phyloP scores from a whole-genome alignment of 2,329 filamentous ascomycete species.

The Cercospora beticola region DNA sequence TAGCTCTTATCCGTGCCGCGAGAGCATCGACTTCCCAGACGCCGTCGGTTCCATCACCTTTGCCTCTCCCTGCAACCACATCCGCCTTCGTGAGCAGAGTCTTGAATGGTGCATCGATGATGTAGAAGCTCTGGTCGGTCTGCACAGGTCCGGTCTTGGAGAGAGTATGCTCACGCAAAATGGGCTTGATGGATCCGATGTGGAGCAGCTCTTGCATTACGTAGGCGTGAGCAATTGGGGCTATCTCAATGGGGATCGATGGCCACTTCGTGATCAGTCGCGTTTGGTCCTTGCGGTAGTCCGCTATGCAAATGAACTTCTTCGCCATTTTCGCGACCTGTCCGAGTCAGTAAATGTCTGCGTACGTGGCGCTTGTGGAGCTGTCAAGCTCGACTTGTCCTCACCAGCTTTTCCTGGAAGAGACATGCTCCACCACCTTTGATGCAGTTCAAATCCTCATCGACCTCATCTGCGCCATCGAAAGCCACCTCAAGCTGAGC shows the following conservation, averaged over 20 bases:
- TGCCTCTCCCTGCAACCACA: slow-evolving; percentile 42
- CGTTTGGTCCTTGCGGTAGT: slow-evolving; percentile 84
- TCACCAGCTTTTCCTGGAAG: slow-evolving; percentile 85
- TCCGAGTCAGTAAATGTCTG: background rate
- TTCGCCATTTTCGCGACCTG: slow-evolving; percentile 23
- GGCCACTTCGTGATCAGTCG: slow-evolving; percentile 77
- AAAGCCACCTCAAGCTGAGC: slow-evolving; percentile 82
- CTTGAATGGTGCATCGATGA: slow-evolving; percentile 86
- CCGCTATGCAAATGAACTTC: slow-evolving; percentile 46
- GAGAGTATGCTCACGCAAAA: slow-evolving; percentile 69
- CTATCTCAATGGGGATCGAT: slow-evolving; percentile 87
- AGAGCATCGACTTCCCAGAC: slow-evolving; percentile 78
- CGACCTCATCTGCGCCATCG: slow-evolving; percentile 95
- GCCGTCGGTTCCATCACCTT: slow-evolving; percentile 50
- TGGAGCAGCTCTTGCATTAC: slow-evolving; percentile 70
- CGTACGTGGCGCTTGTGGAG: slow-evolving; percentile 67
- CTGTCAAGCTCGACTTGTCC: slow-evolving; percentile 16
- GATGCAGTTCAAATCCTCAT: slow-evolving; percentile 91
- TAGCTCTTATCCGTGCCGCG: slow-evolving; percentile 70
- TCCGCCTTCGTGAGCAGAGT: slow-evolving; percentile 67
- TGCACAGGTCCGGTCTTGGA: slow-evolving; percentile 80
- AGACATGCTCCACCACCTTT: slow-evolving; percentile 97
- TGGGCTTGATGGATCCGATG: slow-evolving; percentile 71
- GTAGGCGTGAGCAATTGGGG: slow-evolving; percentile 75
- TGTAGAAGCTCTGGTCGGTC: slow-evolving; percentile 83